These are phyloP conservation scores for Rossbeevera mucosa DNA, from an alignment of 768 basidiomycete species.

Conservation along the genomic window DNA sequence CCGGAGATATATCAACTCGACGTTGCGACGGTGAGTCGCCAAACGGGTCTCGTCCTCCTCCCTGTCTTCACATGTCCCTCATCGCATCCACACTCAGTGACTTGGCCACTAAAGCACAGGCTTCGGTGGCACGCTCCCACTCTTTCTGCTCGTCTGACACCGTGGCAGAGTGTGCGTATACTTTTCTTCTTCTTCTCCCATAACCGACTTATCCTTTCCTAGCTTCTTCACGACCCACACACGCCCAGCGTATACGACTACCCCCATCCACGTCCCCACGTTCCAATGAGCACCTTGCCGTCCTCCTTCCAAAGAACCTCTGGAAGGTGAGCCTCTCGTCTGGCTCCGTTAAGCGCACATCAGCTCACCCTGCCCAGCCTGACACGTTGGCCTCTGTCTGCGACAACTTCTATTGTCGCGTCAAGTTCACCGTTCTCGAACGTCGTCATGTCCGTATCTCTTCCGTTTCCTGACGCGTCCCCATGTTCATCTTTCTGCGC, in stretches of 20 bases:
- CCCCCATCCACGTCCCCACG: conserved; percentile 22
- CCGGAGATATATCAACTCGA: conserved; percentile 26
- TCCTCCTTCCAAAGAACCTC: conserved; percentile 59
- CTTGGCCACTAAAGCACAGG: conserved; percentile 27
- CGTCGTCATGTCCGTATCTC: conserved; percentile 62
- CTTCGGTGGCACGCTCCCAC: conserved; percentile 11
- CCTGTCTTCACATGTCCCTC: conserved; percentile 27
- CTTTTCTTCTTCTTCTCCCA: background rate
- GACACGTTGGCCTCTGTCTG: conserved; percentile 59
- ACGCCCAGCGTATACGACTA: conserved; percentile 14
- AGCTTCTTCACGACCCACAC: conserved; percentile 24
- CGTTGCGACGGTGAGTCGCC: conserved; percentile 22
- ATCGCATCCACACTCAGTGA: conserved; percentile 23
- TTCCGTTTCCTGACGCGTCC: conserved; percentile 1
- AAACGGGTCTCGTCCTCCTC: background rate
- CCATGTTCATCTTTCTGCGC: conserved; percentile 20
- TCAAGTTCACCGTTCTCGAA: conserved; percentile 61
- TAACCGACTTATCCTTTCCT: background rate
- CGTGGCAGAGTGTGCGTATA: conserved; percentile 14
- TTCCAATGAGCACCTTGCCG: conserved; percentile 71
- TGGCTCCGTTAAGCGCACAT: background rate
- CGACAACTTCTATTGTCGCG: conserved; percentile 70
- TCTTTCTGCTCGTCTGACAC: conserved; percentile 10
- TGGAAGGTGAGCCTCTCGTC: conserved; percentile 58
- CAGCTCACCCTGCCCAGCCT: conserved; percentile 39